Conservation (phyloP, 768 basidiomycete genomes). For the Mycena belliarum region DNA sequence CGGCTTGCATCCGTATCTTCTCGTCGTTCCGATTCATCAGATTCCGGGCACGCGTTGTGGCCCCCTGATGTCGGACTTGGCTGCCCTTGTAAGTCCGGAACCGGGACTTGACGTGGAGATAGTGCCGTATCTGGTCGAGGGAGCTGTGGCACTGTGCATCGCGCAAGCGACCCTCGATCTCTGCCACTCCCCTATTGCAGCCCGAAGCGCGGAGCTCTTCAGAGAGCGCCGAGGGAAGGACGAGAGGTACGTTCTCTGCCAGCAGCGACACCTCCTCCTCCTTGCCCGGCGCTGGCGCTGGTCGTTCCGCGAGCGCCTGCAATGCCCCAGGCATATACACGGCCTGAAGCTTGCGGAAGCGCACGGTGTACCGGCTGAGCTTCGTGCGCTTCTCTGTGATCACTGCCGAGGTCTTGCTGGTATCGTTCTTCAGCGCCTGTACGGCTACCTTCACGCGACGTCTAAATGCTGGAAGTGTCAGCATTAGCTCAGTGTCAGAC, state of each 20-base stretch:
- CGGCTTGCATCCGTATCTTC: not conserved
- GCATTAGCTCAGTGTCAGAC: too few species aligned
- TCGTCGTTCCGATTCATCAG: not conserved
- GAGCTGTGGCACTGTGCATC: slow-evolving; percentile 2
- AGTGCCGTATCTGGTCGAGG: not conserved
- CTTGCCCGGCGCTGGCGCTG: not conserved
- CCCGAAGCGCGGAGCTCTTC: not conserved
- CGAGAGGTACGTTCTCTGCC: not conserved
- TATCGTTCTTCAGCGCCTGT: not conserved
- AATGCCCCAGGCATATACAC: slow-evolving; percentile 7
- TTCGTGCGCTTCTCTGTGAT: not conserved
- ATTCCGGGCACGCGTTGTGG: not conserved
- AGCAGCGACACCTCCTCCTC: not conserved
- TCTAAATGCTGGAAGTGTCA: not conserved
- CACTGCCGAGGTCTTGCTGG: not conserved
- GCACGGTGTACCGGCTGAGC: not conserved
- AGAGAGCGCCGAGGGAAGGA: not conserved
- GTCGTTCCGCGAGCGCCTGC: not conserved
- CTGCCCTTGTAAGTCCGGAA: not conserved
- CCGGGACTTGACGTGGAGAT: not conserved
- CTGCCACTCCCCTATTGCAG: not conserved
- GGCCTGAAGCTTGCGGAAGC: slow-evolving; percentile 1
- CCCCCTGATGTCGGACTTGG: not conserved
- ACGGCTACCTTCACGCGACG: not conserved
- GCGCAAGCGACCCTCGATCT: not conserved